Conservation (phyloP, 2,329 filamentous ascomycete species). For the Phialocephala subalpina region DNA sequence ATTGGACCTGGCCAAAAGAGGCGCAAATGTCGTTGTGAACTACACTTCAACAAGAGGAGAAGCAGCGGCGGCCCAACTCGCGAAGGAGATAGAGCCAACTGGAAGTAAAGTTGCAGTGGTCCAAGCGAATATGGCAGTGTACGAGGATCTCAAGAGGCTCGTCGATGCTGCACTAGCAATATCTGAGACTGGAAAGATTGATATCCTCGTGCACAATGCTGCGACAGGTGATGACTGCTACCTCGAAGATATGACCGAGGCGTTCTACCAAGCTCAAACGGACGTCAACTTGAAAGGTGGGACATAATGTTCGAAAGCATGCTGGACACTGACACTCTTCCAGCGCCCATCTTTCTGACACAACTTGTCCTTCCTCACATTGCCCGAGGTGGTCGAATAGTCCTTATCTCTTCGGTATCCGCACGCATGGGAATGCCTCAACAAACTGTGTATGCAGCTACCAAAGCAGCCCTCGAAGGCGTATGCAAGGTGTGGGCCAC, state of each 20-base stretch:
- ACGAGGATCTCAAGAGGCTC: slow-evolving; percentile 19
- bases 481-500: slow-evolving; percentile 27
- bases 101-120: slow-evolving; percentile 26
- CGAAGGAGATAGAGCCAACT: slow-evolving; percentile 30
- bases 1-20: slow-evolving; percentile 54
- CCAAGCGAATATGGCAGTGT: slow-evolving; percentile 22
- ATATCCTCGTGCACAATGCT: slow-evolving; percentile 43
- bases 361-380: slow-evolving; percentile 62
- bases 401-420: slow-evolving; percentile 66
- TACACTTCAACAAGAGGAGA: slow-evolving; percentile 22
- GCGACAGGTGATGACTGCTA: slow-evolving; percentile 24
- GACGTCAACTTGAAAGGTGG: slow-evolving; percentile 54
- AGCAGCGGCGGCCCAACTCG: slow-evolving; percentile 48
- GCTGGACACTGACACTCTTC: slow-evolving; percentile 46
- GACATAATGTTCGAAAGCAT: background rate
- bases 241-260: slow-evolving; percentile 52
- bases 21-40: slow-evolving; percentile 47
- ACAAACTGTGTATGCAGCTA: slow-evolving; percentile 60
- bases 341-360: slow-evolving; percentile 59
- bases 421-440: slow-evolving; percentile 54
- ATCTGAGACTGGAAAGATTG: slow-evolving; percentile 29
- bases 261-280: slow-evolving; percentile 62
- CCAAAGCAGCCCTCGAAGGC: slow-evolving; percentile 60
- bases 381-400: slow-evolving; percentile 55
- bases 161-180: slow-evolving; percentile 21